Evolutionary conservation across 192 early-diverging fungal genomes (phyloP).

Genomic region (Coemansia sp.): DNA sequence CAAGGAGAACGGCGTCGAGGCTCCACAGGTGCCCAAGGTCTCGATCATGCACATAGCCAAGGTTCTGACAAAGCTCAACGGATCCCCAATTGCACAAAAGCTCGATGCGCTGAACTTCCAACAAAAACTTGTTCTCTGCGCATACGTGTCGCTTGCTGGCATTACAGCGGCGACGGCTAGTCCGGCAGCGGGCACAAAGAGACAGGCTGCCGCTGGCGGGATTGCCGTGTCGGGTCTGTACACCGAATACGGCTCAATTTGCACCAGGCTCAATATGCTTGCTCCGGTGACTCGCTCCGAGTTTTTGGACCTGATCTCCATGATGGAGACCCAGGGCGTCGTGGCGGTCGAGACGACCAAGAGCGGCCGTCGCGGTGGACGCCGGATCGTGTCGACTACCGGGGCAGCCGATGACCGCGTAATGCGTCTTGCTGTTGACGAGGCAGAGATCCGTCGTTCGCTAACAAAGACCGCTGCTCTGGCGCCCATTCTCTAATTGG

Average conservation of each 20-base stretch:
- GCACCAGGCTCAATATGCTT: slow-evolving; percentile 54
- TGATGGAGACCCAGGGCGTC: slow-evolving; percentile 71
- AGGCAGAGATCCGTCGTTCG: slow-evolving; percentile 38
- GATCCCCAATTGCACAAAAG: slow-evolving; percentile 58
- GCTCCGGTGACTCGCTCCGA: slow-evolving; percentile 72
- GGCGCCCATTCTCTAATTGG: slow-evolving; percentile 23
- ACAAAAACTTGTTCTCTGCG: slow-evolving; percentile 72
- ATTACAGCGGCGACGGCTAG: slow-evolving; percentile 22
- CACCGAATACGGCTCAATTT: slow-evolving; percentile 57
- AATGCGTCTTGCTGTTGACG: slow-evolving; percentile 44
- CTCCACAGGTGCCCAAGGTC: slow-evolving; percentile 61
- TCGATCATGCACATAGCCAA: slow-evolving; percentile 74
- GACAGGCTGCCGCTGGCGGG: slow-evolving; percentile 41
- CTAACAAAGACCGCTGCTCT: slow-evolving; percentile 33
- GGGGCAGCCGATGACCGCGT: slow-evolving; percentile 48
- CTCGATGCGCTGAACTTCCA: slow-evolving; percentile 73
- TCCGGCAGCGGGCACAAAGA: slow-evolving; percentile 52
- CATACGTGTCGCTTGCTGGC: slow-evolving; percentile 21
- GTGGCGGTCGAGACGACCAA: slow-evolving; percentile 40
- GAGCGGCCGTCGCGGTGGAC: slow-evolving; percentile 29
- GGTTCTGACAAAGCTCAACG: slow-evolving; percentile 63
- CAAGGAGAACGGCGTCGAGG: slow-evolving; percentile 36
- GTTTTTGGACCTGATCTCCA: slow-evolving; percentile 67
- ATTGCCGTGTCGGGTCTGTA: slow-evolving; percentile 49
- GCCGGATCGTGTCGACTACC: slow-evolving; percentile 24